Percentiles rank a stretch among this genome's conserved stretches.
Conservation (phyloP, 1,139 yeast genomes). For the Nadsonia starkeyi-henricii region DNA sequence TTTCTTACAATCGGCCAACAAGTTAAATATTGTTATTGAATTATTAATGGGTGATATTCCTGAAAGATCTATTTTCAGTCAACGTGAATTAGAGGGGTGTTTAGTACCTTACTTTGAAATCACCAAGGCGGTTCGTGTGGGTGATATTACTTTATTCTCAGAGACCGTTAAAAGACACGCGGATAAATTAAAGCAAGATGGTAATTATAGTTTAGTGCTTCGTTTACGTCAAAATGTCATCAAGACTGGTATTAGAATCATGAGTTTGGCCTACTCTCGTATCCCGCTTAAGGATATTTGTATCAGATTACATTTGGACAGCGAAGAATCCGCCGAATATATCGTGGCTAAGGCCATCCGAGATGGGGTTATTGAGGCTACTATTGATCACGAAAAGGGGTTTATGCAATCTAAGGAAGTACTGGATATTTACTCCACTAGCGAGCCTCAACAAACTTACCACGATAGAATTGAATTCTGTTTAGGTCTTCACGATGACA, state of each 20-base stretch:
- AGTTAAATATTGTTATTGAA: constrained; percentile 78
- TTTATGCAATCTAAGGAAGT: constrained; percentile 85
- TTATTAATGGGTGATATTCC: constrained; percentile 95
- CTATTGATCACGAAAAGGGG: constrained; percentile 81
- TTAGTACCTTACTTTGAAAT: constrained; percentile 75
- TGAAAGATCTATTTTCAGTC: constrained; percentile 62
- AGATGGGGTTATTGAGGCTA: constrained; percentile 95
- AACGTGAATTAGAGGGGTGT: constrained; percentile 40
- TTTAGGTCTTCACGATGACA: constrained; percentile 78
- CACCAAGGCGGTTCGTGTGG: constrained; percentile 83
- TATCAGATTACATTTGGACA: constrained; percentile 77
- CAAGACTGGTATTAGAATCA: constrained; percentile 92
- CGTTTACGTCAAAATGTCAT: constrained; percentile 94
- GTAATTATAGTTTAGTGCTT: constrained; percentile 69
- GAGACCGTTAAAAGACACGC: constrained; percentile 59
- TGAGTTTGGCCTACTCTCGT: constrained; percentile 80
- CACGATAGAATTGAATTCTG: constrained; percentile 92
- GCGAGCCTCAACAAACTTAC: constrained; percentile 74
- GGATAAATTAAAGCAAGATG: constrained; percentile 53
- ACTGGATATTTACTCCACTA: constrained; percentile 75
- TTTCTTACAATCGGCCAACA: constrained; percentile 80
- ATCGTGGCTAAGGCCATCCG: constrained; percentile 93
- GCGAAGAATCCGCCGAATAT: constrained; percentile 93
- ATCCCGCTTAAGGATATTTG: constrained; percentile 86
- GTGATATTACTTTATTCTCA: constrained; percentile 75